Evolutionary conservation across 2,329 filamentous ascomycete genomes (phyloP), one percentile per base, ranked within the genome.

Genomic region (Colletotrichum melonis): DNA sequence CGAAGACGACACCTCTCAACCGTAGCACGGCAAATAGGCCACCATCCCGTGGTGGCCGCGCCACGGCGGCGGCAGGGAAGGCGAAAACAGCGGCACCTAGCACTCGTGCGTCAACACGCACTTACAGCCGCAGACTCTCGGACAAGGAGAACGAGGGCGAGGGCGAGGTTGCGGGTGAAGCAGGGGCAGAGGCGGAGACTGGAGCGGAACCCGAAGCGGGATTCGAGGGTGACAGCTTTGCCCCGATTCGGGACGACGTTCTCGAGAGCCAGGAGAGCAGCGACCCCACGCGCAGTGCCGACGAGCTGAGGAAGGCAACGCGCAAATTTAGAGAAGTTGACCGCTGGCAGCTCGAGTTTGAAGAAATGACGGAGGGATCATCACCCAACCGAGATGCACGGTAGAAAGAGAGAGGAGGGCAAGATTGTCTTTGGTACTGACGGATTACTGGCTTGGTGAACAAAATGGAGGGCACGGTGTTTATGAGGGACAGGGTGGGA

Each of bases 261-360:
- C 84, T 86, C 74, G 14, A 63, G 16, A 58, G 79, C 67, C 35
- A 75, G 72, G 76, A 76, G 16, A 71, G 63, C 55, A 49, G 73
- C 81, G 69, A 74, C 14, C 69, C 69, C 7, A 16, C 80, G 62
- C 80, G 83, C 7, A 79, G 87, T 60, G 83, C 87, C 28, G 81
- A 87, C 55, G 90, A 91, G 84, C 83, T 93, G 74, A 89, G 89
- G 81, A 84, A 86, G 63, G 89, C 90, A 54, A 85, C 85, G 11
- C 87, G 84, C 79, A 93, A 93, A 81, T 93, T 93, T 77, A 86
- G 89, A 79, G 91, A 93, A 81, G 92, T 93, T 54, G 92, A 93
- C 79, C 85, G 87, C 81, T 93, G 91, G 91, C 86, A 92, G 81
- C 82, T 93, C 74, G 90, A 91, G 63, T 93, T 89, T 80, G 92